Percentiles rank a stretch among this genome's conserved stretches.
Conservation (phyloP, 2,329 filamentous ascomycete species). For the Elsinoe australis region DNA sequence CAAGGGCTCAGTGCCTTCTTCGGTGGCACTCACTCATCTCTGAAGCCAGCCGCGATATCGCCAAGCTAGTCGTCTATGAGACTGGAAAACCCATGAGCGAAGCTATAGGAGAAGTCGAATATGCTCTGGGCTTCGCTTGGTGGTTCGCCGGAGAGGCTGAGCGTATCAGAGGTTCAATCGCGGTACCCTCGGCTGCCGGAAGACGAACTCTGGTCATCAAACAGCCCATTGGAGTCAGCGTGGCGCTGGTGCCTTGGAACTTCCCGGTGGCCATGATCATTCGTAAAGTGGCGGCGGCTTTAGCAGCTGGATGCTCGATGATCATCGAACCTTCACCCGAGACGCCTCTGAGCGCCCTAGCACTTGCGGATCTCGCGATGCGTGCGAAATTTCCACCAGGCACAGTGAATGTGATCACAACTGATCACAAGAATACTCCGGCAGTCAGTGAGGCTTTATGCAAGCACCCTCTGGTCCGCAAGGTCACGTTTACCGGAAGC, state of each 20-base stretch:
- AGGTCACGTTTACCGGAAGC: slow-evolving; percentile 29
- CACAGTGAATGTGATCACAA: slow-evolving; percentile 25
- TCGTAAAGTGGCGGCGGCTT: slow-evolving; percentile 28
- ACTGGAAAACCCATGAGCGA: no score
- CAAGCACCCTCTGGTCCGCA: slow-evolving; percentile 22
- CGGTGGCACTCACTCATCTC: no score
- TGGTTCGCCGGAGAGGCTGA: no score
- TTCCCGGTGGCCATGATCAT: slow-evolving; percentile 34
- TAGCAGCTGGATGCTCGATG: slow-evolving; percentile 31
- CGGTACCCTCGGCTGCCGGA: no score
- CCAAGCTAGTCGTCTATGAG: no score
- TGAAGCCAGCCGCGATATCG: no score
- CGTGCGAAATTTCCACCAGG: slow-evolving; percentile 27
- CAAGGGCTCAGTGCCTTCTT: no score
- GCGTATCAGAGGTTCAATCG: no score
- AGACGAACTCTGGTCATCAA: slow-evolving; percentile 18
- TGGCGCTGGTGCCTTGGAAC: slow-evolving; percentile 22
- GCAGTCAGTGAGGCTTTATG: neutral
- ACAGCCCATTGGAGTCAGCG: slow-evolving; percentile 27
- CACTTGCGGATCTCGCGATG: slow-evolving; percentile 26
- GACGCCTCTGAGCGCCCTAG: slow-evolving; percentile 27
- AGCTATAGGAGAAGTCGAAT: no score
- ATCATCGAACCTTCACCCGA: slow-evolving; percentile 30
- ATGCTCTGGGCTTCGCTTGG: no score
- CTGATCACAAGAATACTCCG: neutral